phyloP scores from a whole-genome alignment of 306 rosid genomes.

The Fragaria vesca region DNA sequence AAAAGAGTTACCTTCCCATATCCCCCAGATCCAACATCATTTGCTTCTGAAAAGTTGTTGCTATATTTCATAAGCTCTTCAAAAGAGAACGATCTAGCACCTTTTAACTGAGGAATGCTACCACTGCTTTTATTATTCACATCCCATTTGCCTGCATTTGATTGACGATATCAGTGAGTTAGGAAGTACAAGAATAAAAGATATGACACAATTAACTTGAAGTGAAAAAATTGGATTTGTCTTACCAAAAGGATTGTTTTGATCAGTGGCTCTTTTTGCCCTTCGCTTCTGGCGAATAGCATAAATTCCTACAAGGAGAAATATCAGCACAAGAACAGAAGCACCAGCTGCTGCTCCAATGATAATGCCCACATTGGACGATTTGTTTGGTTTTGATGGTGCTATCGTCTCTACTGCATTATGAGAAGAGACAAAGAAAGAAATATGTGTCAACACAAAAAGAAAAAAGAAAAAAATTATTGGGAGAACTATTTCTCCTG shows the following conservation, averaged over 20 bases:
- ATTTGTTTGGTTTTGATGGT: conserved; percentile 19
- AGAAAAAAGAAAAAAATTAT: no score
- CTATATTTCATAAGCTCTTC: conserved; percentile 64
- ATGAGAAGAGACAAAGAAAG: conserved; percentile 8
- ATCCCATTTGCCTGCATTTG: conserved; percentile 30
- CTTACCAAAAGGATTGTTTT: conserved; percentile 43
- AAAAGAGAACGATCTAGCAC: conserved; percentile 64
- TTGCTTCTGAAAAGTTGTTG: conserved; percentile 47
- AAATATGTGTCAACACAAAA: background rate
- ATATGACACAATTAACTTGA: background rate
- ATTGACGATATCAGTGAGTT: conserved; percentile 14
- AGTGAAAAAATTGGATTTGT: background rate
- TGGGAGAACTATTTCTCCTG: background rate
- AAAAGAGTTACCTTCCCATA: conserved; percentile 61
- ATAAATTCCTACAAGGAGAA: conserved; percentile 48
- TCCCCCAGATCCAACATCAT: conserved; percentile 68
- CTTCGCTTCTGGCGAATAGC: conserved; percentile 49
- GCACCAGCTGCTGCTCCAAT: conserved; percentile 69
- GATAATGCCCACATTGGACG: conserved; percentile 27
- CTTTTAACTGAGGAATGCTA: conserved; percentile 59
- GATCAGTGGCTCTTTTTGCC: conserved; percentile 36
- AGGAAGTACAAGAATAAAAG: background rate
- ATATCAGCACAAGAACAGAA: conserved; percentile 40
- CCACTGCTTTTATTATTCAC: conserved; percentile 24
- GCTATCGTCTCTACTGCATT: background rate